These are phyloP conservation scores for Hemileccinum impolitum DNA, from an alignment of 768 basidiomycete species.

Conservation along the genomic window DNA sequence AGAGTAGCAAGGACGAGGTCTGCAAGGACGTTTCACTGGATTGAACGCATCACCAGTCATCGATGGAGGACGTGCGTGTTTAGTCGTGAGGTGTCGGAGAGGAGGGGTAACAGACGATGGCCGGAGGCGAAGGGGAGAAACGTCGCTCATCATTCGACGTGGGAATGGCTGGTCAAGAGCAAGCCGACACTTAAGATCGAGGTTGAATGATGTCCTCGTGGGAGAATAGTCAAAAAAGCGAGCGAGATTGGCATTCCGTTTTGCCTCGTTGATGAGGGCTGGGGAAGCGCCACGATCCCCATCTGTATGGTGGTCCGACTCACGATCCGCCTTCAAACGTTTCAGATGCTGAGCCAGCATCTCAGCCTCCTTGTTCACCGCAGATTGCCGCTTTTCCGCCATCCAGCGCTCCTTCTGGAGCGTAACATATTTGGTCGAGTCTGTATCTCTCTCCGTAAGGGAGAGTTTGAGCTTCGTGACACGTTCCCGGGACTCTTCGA, in stretches of 20 bases:
- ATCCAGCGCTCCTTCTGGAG: constrained; percentile 49
- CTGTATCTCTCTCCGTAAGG: constrained; percentile 37
- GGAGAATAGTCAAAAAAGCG: constrained; percentile 37
- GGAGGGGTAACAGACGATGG: constrained; percentile 28
- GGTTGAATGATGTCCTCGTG: constrained; percentile 31
- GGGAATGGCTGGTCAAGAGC: constrained; percentile 28
- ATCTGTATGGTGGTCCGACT: constrained; percentile 9
- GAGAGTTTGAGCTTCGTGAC: constrained; percentile 38
- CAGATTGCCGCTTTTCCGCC: constrained; percentile 43
- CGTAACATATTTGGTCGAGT: constrained; percentile 35
- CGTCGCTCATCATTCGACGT: constrained; percentile 35
- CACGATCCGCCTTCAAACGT: constrained; percentile 28
- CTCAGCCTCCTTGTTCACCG: constrained; percentile 36
- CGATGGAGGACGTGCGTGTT: constrained; percentile 25
- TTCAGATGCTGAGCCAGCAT: constrained; percentile 35
- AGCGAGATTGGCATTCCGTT: constrained; percentile 36
- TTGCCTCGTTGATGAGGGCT: constrained; percentile 24
- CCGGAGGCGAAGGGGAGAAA: constrained; percentile 34
- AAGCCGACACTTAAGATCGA: constrained; percentile 29
- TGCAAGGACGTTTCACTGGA: constrained; percentile 29
- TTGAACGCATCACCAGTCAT: constrained; percentile 27
- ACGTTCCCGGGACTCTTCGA: constrained; percentile 42
- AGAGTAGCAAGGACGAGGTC: constrained; percentile 17
- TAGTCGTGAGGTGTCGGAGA: constrained; percentile 24
- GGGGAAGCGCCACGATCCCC: constrained; percentile 15